Percentiles rank a stretch among this genome's conserved stretches.
phyloP scores from a whole-genome alignment of 129 eudicot species.

The Oenanthe sinensis region DNA sequence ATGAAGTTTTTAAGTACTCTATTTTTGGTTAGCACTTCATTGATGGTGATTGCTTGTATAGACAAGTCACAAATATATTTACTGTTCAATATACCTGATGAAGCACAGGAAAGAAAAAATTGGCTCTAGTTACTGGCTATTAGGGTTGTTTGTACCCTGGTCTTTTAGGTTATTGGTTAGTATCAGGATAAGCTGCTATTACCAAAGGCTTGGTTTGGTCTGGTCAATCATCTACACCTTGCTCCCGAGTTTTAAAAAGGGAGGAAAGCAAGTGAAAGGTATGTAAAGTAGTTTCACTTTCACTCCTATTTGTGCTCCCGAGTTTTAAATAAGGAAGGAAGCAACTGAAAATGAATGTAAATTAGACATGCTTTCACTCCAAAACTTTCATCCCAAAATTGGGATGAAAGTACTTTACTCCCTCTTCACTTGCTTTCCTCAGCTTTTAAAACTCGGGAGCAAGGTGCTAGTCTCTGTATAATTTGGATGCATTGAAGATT shows the following conservation, averaged over 20 bases:
- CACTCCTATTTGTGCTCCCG: too few species aligned
- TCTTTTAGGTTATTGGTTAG: not conserved
- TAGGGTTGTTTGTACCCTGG: not conserved
- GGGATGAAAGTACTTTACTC: too few species aligned
- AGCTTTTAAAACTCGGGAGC: too few species aligned
- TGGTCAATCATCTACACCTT: not conserved
- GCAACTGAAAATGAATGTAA: too few species aligned
- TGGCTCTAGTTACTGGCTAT: not conserved
- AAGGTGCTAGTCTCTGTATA: not conserved
- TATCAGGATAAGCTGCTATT: not conserved
- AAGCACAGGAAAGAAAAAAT: not conserved
- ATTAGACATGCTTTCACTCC: too few species aligned
- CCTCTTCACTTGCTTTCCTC: too few species aligned
- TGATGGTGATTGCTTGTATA: not conserved
- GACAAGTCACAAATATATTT: not conserved
- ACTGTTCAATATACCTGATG: not conserved
- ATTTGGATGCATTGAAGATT: not conserved
- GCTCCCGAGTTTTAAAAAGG: too few species aligned
- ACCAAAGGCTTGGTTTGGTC: not conserved
- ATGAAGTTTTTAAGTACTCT: not conserved
- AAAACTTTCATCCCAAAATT: too few species aligned
- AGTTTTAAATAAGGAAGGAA: too few species aligned
- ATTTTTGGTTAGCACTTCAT: not conserved
- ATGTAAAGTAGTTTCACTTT: too few species aligned
- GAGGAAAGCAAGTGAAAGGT: too few species aligned